phyloP scores from a whole-genome alignment of 331 rosid species.

The Rosa hybrid region DNA sequence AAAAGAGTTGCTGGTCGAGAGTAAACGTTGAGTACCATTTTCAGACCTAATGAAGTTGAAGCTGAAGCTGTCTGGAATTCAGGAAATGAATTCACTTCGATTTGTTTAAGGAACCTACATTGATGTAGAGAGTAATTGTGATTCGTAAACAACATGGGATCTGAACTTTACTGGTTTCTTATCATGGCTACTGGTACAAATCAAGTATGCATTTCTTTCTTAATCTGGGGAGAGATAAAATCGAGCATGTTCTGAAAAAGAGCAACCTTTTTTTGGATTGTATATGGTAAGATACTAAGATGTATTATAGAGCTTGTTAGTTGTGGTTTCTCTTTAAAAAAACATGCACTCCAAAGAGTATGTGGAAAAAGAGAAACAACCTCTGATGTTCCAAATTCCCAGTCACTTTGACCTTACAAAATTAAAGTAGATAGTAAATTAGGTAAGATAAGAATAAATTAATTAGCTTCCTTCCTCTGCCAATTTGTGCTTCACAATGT shows the following conservation, averaged over 20 bases:
- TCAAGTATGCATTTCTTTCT: not conserved
- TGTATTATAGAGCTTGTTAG: not conserved
- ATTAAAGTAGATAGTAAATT: not conserved
- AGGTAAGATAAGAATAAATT: slow-evolving; percentile 10
- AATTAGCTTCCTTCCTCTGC: slow-evolving; percentile 23
- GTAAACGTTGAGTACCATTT: not conserved
- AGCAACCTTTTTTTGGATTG: not conserved
- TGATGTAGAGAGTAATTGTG: not conserved
- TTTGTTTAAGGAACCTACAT: not conserved
- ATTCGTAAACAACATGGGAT: not conserved
- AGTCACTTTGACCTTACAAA: not conserved
- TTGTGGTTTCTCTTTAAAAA: slow-evolving; percentile 22
- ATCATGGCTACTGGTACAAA: not conserved
- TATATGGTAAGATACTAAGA: not conserved
- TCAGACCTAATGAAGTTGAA: not conserved
- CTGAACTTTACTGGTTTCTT: not conserved
- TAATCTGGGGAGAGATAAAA: not conserved
- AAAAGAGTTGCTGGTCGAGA: not conserved
- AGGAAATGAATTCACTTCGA: not conserved
- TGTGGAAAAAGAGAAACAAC: slow-evolving; percentile 30
- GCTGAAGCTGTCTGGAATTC: not conserved
- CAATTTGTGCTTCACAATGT: slow-evolving; percentile 28
- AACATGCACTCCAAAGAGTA: not conserved
- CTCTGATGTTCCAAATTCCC: slow-evolving; percentile 6
- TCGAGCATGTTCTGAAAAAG: not conserved